Conservation (phyloP, 176 grass and related monocot genomes). For the Oryza punctata region DNA sequence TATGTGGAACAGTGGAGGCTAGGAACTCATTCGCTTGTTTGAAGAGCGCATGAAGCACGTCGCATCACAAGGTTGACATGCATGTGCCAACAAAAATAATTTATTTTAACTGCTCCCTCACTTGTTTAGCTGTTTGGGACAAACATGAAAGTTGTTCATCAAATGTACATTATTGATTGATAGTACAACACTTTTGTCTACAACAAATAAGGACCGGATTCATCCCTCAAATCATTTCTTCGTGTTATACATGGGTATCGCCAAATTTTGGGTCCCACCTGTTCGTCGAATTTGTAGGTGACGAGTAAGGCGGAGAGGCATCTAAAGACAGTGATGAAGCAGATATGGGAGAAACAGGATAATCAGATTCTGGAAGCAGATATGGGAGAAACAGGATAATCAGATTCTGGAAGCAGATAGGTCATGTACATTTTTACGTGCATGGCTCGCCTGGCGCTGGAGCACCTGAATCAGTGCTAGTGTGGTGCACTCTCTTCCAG, state of each 20-base stretch:
- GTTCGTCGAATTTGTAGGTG: neutral
- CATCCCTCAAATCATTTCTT: neutral
- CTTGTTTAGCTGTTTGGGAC: neutral
- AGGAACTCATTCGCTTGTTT: neutral
- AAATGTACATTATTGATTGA: neutral
- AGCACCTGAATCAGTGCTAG: conserved; percentile 6
- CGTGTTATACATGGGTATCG: neutral
- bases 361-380: neutral
- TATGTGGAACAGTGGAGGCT: neutral
- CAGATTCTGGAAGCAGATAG: neutral
- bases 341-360: conserved; percentile 12
- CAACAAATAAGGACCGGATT: neutral
- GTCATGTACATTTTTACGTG: too few species aligned
- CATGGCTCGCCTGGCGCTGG: neutral
- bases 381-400: neutral
- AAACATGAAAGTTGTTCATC: neutral
- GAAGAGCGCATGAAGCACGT: neutral
- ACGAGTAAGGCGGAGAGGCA: neutral
- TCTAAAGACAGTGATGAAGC: neutral
- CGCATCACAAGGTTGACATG: neutral
- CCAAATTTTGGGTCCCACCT: neutral
- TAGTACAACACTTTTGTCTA: neutral
- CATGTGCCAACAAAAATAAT: conserved; percentile 8
- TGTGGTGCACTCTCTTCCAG: neutral
- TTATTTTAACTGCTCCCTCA: neutral